Evolutionary conservation across 306 rosid genomes (phyloP).

Genomic region (Purshia tridentata): DNA sequence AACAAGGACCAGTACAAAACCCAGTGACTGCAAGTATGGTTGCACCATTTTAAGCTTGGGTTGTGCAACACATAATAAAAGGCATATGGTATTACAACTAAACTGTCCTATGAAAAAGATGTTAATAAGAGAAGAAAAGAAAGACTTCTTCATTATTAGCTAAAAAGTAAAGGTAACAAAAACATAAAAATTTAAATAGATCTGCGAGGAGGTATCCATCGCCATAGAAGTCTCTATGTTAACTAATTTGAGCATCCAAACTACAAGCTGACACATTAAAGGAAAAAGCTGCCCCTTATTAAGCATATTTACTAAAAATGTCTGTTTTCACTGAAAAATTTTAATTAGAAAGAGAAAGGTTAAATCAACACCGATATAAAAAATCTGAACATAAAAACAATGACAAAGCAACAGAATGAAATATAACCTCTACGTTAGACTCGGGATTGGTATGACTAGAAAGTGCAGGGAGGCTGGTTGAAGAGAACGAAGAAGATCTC

Average conservation of each 20-base stretch:
- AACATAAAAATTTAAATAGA: no score
- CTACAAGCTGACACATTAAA: not conserved
- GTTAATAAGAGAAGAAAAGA: not conserved
- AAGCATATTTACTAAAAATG: not conserved
- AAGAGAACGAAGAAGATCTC: constrained; percentile 37
- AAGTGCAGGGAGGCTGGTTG: constrained; percentile 29
- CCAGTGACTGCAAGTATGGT: not conserved
- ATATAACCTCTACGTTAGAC: constrained; percentile 30
- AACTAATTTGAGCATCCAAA: not conserved
- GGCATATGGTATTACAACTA: not conserved
- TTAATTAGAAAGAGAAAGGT: not conserved
- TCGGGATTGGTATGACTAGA: constrained; percentile 34
- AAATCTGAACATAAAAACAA: not conserved
- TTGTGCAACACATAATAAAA: not conserved
- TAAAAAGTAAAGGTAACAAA: not conserved
- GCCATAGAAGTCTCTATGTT: not conserved
- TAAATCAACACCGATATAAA: not conserved
- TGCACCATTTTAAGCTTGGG: constrained; percentile 8
- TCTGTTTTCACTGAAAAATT: not conserved
- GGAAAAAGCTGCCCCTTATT: not conserved
- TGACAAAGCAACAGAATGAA: not conserved
- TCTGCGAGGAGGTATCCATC: not conserved
- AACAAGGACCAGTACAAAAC: not conserved
- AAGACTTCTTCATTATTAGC: not conserved
- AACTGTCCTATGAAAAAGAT: not conserved